Evolutionary conservation across 352 stramenopile species (phyloP).

Genomic region (Pythium utonaiense): DNA sequence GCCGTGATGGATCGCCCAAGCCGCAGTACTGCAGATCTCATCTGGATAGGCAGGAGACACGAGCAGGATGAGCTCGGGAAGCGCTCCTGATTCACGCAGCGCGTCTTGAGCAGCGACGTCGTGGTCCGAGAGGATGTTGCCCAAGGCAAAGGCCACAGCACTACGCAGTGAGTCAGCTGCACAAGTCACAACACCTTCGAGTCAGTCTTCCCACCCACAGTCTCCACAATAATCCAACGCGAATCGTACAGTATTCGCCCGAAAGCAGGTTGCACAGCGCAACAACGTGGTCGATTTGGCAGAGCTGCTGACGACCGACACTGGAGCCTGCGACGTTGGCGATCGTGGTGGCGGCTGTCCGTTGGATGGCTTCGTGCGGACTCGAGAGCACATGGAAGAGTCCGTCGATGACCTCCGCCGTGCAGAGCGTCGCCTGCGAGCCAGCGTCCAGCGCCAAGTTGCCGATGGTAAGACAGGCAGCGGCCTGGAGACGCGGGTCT

Average conservation of each 20-base stretch:
- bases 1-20: conserved; percentile 72
- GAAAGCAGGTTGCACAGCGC: conserved; percentile 44
- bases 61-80: conserved; percentile 57
- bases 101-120: conserved; percentile 58
- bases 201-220: background rate
- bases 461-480: conserved; percentile 56
- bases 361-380: conserved; percentile 59
- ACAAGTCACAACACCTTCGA: background rate
- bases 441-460: conserved; percentile 54
- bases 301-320: conserved; percentile 40
- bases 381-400: conserved; percentile 44
- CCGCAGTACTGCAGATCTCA: conserved; percentile 64
- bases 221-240: no score
- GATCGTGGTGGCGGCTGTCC: conserved; percentile 46
- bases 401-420: conserved; percentile 33
- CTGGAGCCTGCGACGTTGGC: conserved; percentile 44
- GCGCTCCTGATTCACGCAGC: conserved; percentile 48
- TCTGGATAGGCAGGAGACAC: conserved; percentile 60
- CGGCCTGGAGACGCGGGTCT: conserved; percentile 57
- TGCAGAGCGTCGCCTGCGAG: conserved; percentile 29
- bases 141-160: conserved; percentile 55
- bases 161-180: conserved; percentile 51
- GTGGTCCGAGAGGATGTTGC: conserved; percentile 57
- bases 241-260: conserved; percentile 46
- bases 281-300: conserved; percentile 41